Evolutionary conservation across 805 yeast species (phyloP), one percentile per base, ranked within the genome.

Genomic region (Teunomyces barrocoloradensis): DNA sequence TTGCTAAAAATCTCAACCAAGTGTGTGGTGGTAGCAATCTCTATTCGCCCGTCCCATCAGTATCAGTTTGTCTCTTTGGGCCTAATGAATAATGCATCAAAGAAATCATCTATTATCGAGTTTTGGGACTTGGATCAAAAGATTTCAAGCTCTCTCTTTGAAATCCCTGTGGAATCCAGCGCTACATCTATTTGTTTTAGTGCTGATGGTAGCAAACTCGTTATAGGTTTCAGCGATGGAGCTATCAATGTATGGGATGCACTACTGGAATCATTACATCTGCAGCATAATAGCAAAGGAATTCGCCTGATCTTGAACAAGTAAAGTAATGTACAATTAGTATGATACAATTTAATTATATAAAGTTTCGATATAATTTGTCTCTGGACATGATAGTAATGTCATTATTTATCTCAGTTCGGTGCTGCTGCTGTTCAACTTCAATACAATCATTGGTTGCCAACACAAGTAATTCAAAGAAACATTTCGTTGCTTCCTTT

Each of bases 381-480:
- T 76, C 74, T 55, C 73, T 79, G 9, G 80, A 68, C 17, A 65
- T 61, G 32, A 87, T 74, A n/a, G 53, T 55, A 47, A 89, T 82
- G 33, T 77, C 80, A 11, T 56, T 57, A 9, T 28, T 23, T n/a
- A 23, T 28, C 9, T 59, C 58, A 12, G 52, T 53, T n/a, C 45
- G 40, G 12, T 51, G 44, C 2, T 53, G 56, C 6, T 74, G 72
- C 67, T 89, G 96, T 32, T 79, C 66, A 36, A 89, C 64, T 12
- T 71, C 69, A 40, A 90, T 69, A 45, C 92, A 84, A 55, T 85
- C 90, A 39, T 81, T 74, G 5, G 94, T 84, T 1, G 95, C 95
- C 48, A 90, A 72, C 3, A 89, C 92, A 55, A 90, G 72, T 61
- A 90, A 63, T 61, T 90, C 96, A 58, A 89, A 90, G 65, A 90